These are phyloP conservation scores for Fraxinus xanthoxyloides DNA, from an alignment of 305 asterid genomes.

Conservation along the genomic window DNA sequence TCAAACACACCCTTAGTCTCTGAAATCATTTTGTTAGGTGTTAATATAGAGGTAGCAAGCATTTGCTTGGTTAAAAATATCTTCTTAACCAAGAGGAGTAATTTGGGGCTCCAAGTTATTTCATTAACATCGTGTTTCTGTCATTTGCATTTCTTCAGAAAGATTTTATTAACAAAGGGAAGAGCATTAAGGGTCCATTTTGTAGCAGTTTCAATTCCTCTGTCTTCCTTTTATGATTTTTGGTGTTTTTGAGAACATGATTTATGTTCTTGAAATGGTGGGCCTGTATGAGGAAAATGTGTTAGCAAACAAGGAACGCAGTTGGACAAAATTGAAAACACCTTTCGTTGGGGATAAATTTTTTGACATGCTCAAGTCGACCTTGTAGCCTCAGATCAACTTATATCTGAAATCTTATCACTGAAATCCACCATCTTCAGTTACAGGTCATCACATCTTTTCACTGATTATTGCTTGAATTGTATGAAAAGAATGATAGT, in stretches of 20 bases:
- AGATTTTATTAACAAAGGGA: not conserved
- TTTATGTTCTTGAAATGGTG: slow-evolving; percentile 1
- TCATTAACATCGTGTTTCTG: not conserved
- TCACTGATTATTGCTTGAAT: not conserved
- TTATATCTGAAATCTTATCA: not conserved
- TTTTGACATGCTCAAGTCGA: not conserved
- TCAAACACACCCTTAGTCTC: no score
- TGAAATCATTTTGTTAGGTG: not conserved
- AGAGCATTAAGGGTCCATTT: not conserved
- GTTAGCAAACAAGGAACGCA: not conserved
- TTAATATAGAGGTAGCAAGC: slow-evolving; percentile 7
- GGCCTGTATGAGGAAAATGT: not conserved
- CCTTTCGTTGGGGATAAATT: not conserved
- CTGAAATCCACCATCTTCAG: not conserved
- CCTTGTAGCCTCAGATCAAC: not conserved
- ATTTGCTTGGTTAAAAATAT: slow-evolving; percentile 4
- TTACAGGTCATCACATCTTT: not conserved
- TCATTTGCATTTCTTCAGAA: not conserved
- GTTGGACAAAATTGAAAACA: not conserved
- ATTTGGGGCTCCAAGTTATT: not conserved
- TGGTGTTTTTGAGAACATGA: not conserved
- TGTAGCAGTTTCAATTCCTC: not conserved
- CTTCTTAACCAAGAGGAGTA: slow-evolving; percentile 4
- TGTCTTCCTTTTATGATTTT: not conserved
- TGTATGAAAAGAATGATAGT: not conserved